Evolutionary conservation across 305 asterid genomes (phyloP), one percentile per base, ranked within the genome.

Genomic region (Solanum hybrid): DNA sequence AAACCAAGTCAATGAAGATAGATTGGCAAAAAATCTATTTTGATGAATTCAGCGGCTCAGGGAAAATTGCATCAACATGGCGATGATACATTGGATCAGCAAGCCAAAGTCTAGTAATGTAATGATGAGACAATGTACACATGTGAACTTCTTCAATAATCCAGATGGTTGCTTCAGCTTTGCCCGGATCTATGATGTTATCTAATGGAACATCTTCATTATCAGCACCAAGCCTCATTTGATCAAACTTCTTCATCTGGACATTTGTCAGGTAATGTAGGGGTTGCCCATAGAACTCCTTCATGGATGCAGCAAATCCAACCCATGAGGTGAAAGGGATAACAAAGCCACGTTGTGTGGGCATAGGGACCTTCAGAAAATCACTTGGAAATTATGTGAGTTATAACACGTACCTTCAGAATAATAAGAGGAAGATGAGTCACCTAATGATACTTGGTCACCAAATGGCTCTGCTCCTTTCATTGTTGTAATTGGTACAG

Each of bases 81-180:
- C 88, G 82, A 90, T 93, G 95, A 90, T 94, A 91, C 89, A 82
- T 26, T 5, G 93, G 91, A 91, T 95, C 95, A 36, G 89, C 89
- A 33, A 26, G 90, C 99, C 99, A 97, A 68, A 94, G 94, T 76
- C 93, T 89, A 12, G 91, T 90, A n/a, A 97, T 92, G 83, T 92
- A 90, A 79, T 86, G 92, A 89, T 92, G 95, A 86, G 98, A 95
- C 0, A 96, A 38, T 22, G 95, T 90, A 27, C 70, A 92, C 22
- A 98, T 92, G 86, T 96, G 93, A 77, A 92, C 89, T 90, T 95
- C 98, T 92, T 97, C 98, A 1, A 95, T 88, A 75, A 93, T 93
- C 99, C 98, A 97, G 87, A 97, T 92, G 91, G 92, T 93, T n/a
- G 93, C 92, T 93, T 96, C 97, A 0, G 98, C 99, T 93, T 95